Conservation (phyloP, 2,329 filamentous ascomycete genomes). For the Colletotrichum noveboracense region DNA sequence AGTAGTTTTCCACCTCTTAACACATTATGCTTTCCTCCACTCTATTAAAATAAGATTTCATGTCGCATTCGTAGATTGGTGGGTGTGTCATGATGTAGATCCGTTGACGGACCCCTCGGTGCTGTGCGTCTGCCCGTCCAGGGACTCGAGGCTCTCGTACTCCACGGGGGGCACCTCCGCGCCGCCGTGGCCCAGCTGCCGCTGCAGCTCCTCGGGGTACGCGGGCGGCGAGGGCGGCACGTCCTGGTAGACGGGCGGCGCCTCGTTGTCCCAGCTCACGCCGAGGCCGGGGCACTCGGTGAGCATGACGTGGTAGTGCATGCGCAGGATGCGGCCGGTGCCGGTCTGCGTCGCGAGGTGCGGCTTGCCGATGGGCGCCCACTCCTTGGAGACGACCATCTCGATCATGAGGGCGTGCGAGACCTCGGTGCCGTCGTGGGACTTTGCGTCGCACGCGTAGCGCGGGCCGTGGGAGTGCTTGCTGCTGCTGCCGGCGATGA, state of each 20-base stretch:
- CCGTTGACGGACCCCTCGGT: slow-evolving; percentile 6
- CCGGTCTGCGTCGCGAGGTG: slow-evolving; percentile 82
- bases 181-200: neutral
- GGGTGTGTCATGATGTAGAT: neutral
- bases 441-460: slow-evolving; percentile 79
- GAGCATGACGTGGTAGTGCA: slow-evolving; percentile 84
- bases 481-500: slow-evolving; percentile 36
- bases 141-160: slow-evolving; percentile 45
- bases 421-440: slow-evolving; percentile 76
- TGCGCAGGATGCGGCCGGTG: slow-evolving; percentile 86
- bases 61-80: neutral
- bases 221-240: slow-evolving; percentile 85
- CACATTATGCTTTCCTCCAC: neutral
- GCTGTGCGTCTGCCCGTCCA: slow-evolving; percentile 29
- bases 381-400: slow-evolving; percentile 93
- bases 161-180: slow-evolving; percentile 35
- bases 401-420: slow-evolving; percentile 89
- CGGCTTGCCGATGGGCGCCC: slow-evolving; percentile 72
- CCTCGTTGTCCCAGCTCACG: slow-evolving; percentile 96
- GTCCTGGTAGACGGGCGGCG: slow-evolving; percentile 91
- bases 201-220: slow-evolving; percentile 50
- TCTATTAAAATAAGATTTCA: neutral
- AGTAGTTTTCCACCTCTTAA: neutral
- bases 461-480: slow-evolving; percentile 55
- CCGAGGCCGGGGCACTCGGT: slow-evolving; percentile 87